A percentile compares a stretch with the other conserved stretches of the same genome.
Evolutionary conservation across 306 rosid genomes (phyloP).

Genomic region (Boehmeria nivea): DNA sequence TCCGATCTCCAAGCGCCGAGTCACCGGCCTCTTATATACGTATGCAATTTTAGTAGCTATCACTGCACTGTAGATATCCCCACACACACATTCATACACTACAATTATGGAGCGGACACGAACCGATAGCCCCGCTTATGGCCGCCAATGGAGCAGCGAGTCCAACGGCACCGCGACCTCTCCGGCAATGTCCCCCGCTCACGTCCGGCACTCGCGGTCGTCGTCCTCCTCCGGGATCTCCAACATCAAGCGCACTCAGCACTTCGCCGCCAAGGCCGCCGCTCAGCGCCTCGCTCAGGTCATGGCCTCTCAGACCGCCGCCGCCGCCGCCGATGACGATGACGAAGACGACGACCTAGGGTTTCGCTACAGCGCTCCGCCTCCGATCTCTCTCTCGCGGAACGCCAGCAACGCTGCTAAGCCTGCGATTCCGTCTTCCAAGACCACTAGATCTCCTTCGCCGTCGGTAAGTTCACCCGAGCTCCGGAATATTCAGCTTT

Average conservation of each 20-base stretch:
- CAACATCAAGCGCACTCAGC: constrained; percentile 78
- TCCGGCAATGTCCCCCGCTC: constrained; percentile 58
- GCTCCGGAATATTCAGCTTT: too few species aligned
- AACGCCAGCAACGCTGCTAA: constrained; percentile 27
- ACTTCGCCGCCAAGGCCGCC: constrained; percentile 94
- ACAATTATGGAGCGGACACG: constrained; percentile 38
- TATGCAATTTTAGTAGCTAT: too few species aligned
- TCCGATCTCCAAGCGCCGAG: too few species aligned
- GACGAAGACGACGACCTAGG: constrained; percentile 76
- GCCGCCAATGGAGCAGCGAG: constrained; percentile 48
- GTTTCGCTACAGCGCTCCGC: constrained; percentile 90
- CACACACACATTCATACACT: too few species aligned
- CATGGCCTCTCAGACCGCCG: constrained; percentile 91
- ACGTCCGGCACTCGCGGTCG: constrained; percentile 67
- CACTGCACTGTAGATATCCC: too few species aligned
- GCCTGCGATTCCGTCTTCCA: constrained; percentile 29
- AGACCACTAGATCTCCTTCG: constrained; percentile 57
- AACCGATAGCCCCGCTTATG: constrained; percentile 42
- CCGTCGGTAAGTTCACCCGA: constrained; percentile 44
- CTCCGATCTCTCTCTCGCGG: constrained; percentile 64
- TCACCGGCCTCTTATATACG: too few species aligned
- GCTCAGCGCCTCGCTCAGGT: constrained; percentile 98
- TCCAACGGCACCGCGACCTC: constrained; percentile 23
- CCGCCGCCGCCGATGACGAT: constrained; percentile 59
- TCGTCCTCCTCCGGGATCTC: constrained; percentile 74